Percentiles rank a stretch among this genome's conserved stretches.
Conservation (phyloP, 345 rosid species). For the Eucalyptus pumila region DNA sequence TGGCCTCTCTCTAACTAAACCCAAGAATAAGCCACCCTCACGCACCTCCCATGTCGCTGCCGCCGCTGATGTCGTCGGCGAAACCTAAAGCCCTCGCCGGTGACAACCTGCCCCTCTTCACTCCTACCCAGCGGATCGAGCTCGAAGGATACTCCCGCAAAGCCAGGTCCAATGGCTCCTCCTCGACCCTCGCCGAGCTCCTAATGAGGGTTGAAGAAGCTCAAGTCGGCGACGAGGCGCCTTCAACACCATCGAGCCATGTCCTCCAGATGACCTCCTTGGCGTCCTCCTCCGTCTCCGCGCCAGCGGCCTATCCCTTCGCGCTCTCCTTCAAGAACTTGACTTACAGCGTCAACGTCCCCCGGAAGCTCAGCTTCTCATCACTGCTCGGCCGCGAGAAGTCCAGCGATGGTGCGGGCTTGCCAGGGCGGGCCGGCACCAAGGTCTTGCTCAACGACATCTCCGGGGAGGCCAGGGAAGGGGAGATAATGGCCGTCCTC, state of each 20-base stretch:
- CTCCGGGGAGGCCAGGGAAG: slow-evolving; percentile 62
- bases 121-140: slow-evolving; percentile 17
- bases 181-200: slow-evolving; percentile 54
- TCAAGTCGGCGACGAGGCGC: not conserved
- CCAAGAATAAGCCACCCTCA: not conserved
- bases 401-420: not conserved
- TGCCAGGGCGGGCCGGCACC: not conserved
- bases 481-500: slow-evolving; percentile 87
- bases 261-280: slow-evolving; percentile 13
- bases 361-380: slow-evolving; percentile 18
- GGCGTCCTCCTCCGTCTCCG: slow-evolving; percentile 18
- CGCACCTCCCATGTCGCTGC: slow-evolving; percentile 13
- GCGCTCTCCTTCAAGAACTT: slow-evolving; percentile 62
- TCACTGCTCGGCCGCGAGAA: slow-evolving; percentile 1
- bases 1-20: not conserved
- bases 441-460: slow-evolving; percentile 39
- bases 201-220: slow-evolving; percentile 50
- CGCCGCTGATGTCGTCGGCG: slow-evolving; percentile 10
- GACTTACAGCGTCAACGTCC: slow-evolving; percentile 51
- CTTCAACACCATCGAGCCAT: not conserved
- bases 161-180: slow-evolving; percentile 8
- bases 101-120: slow-evolving; percentile 21
- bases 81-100: not conserved
- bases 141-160: slow-evolving; percentile 16
- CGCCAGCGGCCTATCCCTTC: slow-evolving; percentile 43